Evolutionary conservation across 2,329 filamentous ascomycete genomes (phyloP), one percentile per base, ranked within the genome.

Genomic region (Sordariomycetes sp.): DNA sequence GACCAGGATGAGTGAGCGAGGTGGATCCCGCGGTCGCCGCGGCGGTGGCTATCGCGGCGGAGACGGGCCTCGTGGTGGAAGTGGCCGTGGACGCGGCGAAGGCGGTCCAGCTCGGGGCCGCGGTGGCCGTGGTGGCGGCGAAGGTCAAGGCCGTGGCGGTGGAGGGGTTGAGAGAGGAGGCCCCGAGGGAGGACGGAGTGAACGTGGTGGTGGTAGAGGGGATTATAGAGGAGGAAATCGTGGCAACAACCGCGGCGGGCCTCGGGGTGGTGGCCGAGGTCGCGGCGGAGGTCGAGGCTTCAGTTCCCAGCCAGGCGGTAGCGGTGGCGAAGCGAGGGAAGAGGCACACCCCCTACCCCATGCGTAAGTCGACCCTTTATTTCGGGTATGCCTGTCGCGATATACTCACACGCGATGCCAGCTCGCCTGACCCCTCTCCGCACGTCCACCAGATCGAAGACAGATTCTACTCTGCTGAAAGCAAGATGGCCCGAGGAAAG

Each of bases 361-460:
- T 12, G 8, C 5, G 46, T 50, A 50, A 22, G 46, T 24, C 20
- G 20, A 3, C n/a, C 22, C 6, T 50, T 20, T 11, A 24, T 11
- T 22, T 11, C 8, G 5, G 22, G 22, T 14, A 50, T 50, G 46
- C 6, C 8, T 62, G 60, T 46, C 37, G 37, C 46, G 58, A 60
- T 52, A 65, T 63, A 4, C 37, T 59, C 2, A 65, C 64, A 57
- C 54, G 59, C 62, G 40, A 54, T 58, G 25, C 52, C 58, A 59
- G 50, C 59, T 62, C 24, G 28, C 62, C 65, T 1, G 58, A 54
- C 3, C 66, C 66, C 1, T 69, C 74, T 46, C 24, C 61, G 20
- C 35, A 60, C 12, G 62, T 74, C 34, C 64, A 65, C 1, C 55
- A 70, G 22, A 68, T 79, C 0, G 77, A 80, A 60, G 62, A 79